These are phyloP conservation scores for Fusarium camptoceras DNA, from an alignment of 2,329 filamentous ascomycete genomes.

Conservation along the genomic window DNA sequence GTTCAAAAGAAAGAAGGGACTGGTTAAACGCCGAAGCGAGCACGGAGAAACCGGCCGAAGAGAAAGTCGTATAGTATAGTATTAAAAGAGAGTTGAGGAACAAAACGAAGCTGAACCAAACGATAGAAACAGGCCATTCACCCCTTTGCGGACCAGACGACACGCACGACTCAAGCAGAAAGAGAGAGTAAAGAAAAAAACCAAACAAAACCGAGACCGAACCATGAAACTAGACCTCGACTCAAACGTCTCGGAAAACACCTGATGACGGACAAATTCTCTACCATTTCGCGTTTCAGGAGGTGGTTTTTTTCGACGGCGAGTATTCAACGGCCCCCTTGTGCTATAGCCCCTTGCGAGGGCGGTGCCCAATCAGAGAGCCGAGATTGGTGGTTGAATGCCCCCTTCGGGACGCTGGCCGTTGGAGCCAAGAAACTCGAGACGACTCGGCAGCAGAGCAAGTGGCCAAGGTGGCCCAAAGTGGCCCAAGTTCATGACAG, in stretches of 20 bases:
- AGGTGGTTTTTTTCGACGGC: slow-evolving; percentile 43
- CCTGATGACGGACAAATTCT: slow-evolving; percentile 41
- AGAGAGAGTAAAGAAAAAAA: slow-evolving; percentile 27
- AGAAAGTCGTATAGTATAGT: slow-evolving; percentile 21
- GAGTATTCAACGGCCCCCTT: slow-evolving; percentile 36
- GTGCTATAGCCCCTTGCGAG: slow-evolving; percentile 22
- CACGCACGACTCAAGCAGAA: slow-evolving; percentile 3
- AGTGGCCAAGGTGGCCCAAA: slow-evolving; percentile 30
- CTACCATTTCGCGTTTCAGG: slow-evolving; percentile 47
- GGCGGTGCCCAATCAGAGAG: slow-evolving; percentile 44
- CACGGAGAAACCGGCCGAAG: slow-evolving; percentile 23
- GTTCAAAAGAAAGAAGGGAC: slow-evolving; percentile 20
- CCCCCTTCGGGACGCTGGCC: slow-evolving; percentile 44
- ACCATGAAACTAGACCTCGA: slow-evolving; percentile 42
- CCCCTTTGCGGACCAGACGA: slow-evolving; percentile 2
- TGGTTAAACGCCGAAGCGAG: slow-evolving; percentile 31
- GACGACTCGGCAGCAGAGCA: slow-evolving; percentile 28
- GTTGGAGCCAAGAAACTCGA: slow-evolving; percentile 40
- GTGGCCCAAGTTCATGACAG: slow-evolving; percentile 25
- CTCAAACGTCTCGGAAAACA: slow-evolving; percentile 44
- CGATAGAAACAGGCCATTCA: slow-evolving; percentile 3
- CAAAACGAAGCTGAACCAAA: slow-evolving; percentile 14
- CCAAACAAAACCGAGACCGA: slow-evolving; percentile 28
- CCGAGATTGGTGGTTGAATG: slow-evolving; percentile 26
- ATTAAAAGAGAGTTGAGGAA: slow-evolving; percentile 24